Evolutionary conservation across 129 eudicot species (phyloP), one percentile per base, ranked within the genome.

Genomic region (Gnaphalium uliginosum): DNA sequence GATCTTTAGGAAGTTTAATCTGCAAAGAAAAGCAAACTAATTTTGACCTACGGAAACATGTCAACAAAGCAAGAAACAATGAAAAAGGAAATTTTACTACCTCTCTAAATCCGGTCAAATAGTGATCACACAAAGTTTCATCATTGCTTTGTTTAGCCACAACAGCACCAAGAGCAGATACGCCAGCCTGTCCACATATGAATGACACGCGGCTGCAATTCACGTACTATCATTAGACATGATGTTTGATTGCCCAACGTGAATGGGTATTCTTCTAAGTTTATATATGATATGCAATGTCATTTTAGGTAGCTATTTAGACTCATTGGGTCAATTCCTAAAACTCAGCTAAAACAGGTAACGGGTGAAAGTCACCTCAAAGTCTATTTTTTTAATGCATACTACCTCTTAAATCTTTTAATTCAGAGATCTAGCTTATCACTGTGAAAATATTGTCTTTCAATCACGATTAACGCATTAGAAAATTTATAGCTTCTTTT

Each of bases 121-220:
- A 93, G 74, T 82, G 80, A 39, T 80, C 76, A 70, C 87, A 78
- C 69, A 85, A 56, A 29, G 30, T 48, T n/a, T 81, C 72, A 78
- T 90, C 89, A 69, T 88, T 87, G 72, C 57, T 53, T 48, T 84
- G 83, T 76, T 81, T 81, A 56, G 96, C 96, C 43, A 85, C 88
- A 66, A 90, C 93, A 54, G 91, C 96, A 66, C 98, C 96, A 73
- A 93, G 96, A 64, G 98, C 95, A 67, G 37, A 84, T 32, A 88
- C 96, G 41, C 98, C 96, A 74, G 91, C 86, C 68, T 80, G 83
- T 19, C 97, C 98, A 62, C 93, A 87, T 15, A 90, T 58, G 83
- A 93, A 93, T 0, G 96, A 87, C 64, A 88, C 91, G 7, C 84
- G 85, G 76, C 97, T 93, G 87, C 83, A 75, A 79, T 69, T 53